Conservation (phyloP, 495 filamentous ascomycete genomes). For the Talaromyces borbonicus region DNA sequence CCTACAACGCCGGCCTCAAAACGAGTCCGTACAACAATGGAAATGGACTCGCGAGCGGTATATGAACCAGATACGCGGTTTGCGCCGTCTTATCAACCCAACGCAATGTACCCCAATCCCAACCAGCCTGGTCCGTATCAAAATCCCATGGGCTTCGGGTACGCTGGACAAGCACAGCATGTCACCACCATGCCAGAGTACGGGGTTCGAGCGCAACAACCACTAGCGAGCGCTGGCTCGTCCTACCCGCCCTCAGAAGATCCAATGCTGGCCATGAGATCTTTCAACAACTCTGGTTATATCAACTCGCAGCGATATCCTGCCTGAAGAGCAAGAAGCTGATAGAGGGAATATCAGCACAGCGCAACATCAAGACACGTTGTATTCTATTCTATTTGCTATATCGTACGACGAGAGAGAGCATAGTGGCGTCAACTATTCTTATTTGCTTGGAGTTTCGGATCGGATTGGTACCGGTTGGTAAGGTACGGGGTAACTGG, state of each 20-base stretch:
- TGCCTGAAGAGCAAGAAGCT: constrained; percentile 7
- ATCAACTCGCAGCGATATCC: constrained; percentile 10
- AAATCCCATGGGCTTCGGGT: constrained; percentile 27
- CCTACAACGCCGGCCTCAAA: constrained; percentile 20
- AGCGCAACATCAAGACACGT: neutral
- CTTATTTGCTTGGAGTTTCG: constrained; percentile 3
- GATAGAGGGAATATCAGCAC: too few relatives aligned
- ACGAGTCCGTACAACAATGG: constrained; percentile 37
- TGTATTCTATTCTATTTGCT: constrained; percentile 8
- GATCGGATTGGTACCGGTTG: too few relatives aligned
- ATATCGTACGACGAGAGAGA: constrained; percentile 5
- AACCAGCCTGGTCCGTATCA: constrained; percentile 29
- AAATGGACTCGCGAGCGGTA: constrained; percentile 29
- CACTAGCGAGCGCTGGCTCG: constrained; percentile 5
- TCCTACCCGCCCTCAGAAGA: constrained; percentile 8
- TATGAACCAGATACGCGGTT: constrained; percentile 33
- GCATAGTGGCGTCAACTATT: constrained; percentile 2
- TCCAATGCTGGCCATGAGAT: constrained; percentile 12
- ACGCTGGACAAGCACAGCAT: constrained; percentile 21
- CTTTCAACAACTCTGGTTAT: constrained; percentile 9
- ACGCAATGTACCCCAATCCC: constrained; percentile 26
- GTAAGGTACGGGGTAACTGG: too few relatives aligned
- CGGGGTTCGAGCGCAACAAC: constrained; percentile 25
- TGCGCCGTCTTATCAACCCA: constrained; percentile 30
- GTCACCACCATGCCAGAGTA: constrained; percentile 30